A percentile compares a stretch with the other conserved stretches of the same genome.
Conservation (phyloP, 768 basidiomycete species). For the Boletus pseudo-olivaceus region DNA sequence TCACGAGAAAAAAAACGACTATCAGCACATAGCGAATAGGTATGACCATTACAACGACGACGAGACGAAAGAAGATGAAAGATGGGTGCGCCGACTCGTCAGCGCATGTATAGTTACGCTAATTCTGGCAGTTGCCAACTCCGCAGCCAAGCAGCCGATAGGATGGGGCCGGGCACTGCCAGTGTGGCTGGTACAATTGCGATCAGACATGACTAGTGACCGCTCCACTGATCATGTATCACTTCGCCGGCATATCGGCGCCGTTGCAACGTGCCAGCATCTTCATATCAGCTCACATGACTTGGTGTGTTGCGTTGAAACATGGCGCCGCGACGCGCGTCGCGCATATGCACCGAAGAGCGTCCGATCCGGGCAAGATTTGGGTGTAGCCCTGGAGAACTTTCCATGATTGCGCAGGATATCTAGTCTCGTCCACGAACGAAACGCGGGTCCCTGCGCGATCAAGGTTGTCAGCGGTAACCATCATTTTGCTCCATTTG, state of each 20-base stretch:
- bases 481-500: not conserved
- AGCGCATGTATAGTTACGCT: slow-evolving; percentile 11
- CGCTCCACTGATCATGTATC: not conserved
- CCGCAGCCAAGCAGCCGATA: not conserved
- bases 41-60: slow-evolving; percentile 13
- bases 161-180: not conserved
- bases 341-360: no score
- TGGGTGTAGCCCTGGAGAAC: not conserved
- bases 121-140: not conserved
- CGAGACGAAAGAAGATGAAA: not conserved
- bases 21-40: slow-evolving; percentile 19
- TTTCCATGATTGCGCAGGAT: not conserved
- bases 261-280: not conserved
- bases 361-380: no score
- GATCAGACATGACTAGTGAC: not conserved
- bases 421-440: not conserved
- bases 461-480: not conserved
- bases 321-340: not conserved
- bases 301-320: not conserved
- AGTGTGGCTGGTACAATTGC: not conserved
- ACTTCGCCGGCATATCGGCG: not conserved
- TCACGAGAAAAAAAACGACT: slow-evolving; percentile 19
- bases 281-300: not conserved
- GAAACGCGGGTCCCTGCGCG: not conserved
- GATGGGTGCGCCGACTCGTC: not conserved